These are phyloP conservation scores for Scheffersomyces segobiensis DNA, from an alignment of 1,139 yeast genomes.

Conservation along the genomic window DNA sequence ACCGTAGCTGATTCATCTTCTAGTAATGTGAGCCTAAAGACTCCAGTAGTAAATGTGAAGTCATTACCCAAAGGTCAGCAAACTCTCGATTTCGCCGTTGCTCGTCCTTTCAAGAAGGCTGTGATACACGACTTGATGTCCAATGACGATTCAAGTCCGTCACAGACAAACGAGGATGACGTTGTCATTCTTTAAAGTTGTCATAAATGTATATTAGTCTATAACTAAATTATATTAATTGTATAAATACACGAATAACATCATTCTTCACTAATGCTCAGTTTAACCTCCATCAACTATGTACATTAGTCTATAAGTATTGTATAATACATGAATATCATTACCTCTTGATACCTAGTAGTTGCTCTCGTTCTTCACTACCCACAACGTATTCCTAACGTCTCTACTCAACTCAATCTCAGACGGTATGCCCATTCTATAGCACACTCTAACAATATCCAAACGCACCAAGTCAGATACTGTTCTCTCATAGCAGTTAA, in stretches of 20 bases:
- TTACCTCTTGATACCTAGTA: slow-evolving; percentile 2
- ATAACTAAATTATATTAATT: no score
- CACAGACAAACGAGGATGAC: slow-evolving; percentile 1
- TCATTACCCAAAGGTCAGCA: slow-evolving; percentile 41
- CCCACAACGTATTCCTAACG: slow-evolving; percentile 34
- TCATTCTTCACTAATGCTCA: background rate
- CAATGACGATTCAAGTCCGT: slow-evolving; percentile 12
- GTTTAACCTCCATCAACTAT: background rate
- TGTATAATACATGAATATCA: background rate
- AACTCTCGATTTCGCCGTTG: slow-evolving; percentile 21
- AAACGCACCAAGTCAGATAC: slow-evolving; percentile 35
- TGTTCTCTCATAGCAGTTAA: slow-evolving; percentile 29
- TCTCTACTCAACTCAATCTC: slow-evolving; percentile 23
- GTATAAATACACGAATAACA: background rate
- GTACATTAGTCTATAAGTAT: background rate
- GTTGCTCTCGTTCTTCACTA: slow-evolving; percentile 15
- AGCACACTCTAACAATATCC: slow-evolving; percentile 29
- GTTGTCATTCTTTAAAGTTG: background rate
- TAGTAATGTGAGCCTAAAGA: slow-evolving; percentile 2
- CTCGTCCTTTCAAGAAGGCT: slow-evolving; percentile 31
- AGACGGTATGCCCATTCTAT: slow-evolving; percentile 24
- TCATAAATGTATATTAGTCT: background rate
- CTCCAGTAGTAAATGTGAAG: slow-evolving; percentile 11
- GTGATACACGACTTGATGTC: slow-evolving; percentile 36
- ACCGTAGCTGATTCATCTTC: background rate